These are phyloP conservation scores for Aspergillus biplanus DNA, from an alignment of 495 filamentous ascomycete genomes.

Conservation along the genomic window DNA sequence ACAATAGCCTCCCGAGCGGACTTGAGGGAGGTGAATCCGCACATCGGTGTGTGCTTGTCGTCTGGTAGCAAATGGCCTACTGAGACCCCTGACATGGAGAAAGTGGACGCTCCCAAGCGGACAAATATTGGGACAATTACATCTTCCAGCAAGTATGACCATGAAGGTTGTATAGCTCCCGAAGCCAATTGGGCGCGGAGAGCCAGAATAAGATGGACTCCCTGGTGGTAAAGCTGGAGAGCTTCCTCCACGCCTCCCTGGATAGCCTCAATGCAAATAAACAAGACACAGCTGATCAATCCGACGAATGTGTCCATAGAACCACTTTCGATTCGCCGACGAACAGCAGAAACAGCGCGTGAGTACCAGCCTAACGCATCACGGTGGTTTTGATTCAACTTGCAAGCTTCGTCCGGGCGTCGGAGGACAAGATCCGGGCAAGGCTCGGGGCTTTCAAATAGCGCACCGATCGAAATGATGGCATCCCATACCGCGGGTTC, in stretches of 20 bases:
- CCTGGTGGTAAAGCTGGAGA: slow-evolving; percentile 40
- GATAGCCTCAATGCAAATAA: slow-evolving; percentile 61
- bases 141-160: slow-evolving; percentile 31
- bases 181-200: slow-evolving; percentile 32
- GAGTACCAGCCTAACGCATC: slow-evolving; percentile 47
- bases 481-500: slow-evolving; percentile 65
- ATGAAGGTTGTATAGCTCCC: slow-evolving; percentile 21
- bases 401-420: slow-evolving; percentile 26
- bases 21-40: slow-evolving; percentile 32
- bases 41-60: background rate
- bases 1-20: slow-evolving; percentile 39
- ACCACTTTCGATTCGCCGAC: slow-evolving; percentile 45
- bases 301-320: slow-evolving; percentile 37
- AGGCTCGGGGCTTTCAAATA: slow-evolving; percentile 48
- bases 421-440: slow-evolving; percentile 17
- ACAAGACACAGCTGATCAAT: slow-evolving; percentile 59
- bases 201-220: slow-evolving; percentile 35
- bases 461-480: slow-evolving; percentile 55
- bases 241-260: slow-evolving; percentile 41
- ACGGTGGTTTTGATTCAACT: slow-evolving; percentile 45
- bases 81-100: slow-evolving; percentile 15
- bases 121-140: slow-evolving; percentile 45
- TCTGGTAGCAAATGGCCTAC: slow-evolving; percentile 21
- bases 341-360: slow-evolving; percentile 53
- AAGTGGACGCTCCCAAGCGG: slow-evolving; percentile 33